A percentile compares a stretch with the other conserved stretches of the same genome.
Evolutionary conservation across 768 basidiomycete species (phyloP).

Genomic region (Pholiota molesta): DNA sequence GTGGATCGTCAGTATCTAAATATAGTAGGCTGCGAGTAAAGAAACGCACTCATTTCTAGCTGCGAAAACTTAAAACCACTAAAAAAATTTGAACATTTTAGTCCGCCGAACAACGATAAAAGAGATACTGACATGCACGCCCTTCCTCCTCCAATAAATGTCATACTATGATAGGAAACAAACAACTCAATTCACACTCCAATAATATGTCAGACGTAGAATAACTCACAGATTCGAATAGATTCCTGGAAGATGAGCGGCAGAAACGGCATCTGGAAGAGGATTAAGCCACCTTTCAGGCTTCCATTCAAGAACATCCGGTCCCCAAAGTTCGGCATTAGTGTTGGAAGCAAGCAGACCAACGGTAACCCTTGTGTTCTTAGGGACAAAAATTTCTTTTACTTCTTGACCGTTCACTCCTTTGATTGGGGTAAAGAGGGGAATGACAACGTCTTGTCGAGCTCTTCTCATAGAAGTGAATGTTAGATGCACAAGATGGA

Average conservation of each 20-base stretch:
- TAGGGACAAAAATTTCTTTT: slow-evolving; percentile 36
- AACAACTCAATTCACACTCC: background rate
- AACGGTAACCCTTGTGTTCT: slow-evolving; percentile 33
- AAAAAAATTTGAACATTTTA: background rate
- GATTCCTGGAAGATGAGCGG: slow-evolving; percentile 44
- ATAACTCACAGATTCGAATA: slow-evolving; percentile 42
- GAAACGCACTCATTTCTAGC: slow-evolving; percentile 32
- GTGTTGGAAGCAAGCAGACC: slow-evolving; percentile 41
- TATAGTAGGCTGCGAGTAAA: background rate
- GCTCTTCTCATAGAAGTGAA: slow-evolving; percentile 14
- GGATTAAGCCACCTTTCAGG: slow-evolving; percentile 50
- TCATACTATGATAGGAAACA: slow-evolving; percentile 34
- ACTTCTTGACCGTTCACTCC: slow-evolving; percentile 27
- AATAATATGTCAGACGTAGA: background rate
- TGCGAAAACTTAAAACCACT: slow-evolving; percentile 29
- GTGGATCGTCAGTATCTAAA: background rate
- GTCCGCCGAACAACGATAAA: background rate
- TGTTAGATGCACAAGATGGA: background rate
- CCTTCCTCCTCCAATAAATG: slow-evolving; percentile 47
- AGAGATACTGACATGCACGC: slow-evolving; percentile 43
- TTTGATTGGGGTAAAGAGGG: slow-evolving; percentile 27
- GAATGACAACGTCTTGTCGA: slow-evolving; percentile 25
- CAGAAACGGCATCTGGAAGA: slow-evolving; percentile 26
- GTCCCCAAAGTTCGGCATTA: slow-evolving; percentile 46
- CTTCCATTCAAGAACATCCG: slow-evolving; percentile 49